A percentile compares a stretch with the other conserved stretches of the same genome.
Conservation (phyloP, 2,329 filamentous ascomycete genomes). For the Xylariomycetidae sp. region DNA sequence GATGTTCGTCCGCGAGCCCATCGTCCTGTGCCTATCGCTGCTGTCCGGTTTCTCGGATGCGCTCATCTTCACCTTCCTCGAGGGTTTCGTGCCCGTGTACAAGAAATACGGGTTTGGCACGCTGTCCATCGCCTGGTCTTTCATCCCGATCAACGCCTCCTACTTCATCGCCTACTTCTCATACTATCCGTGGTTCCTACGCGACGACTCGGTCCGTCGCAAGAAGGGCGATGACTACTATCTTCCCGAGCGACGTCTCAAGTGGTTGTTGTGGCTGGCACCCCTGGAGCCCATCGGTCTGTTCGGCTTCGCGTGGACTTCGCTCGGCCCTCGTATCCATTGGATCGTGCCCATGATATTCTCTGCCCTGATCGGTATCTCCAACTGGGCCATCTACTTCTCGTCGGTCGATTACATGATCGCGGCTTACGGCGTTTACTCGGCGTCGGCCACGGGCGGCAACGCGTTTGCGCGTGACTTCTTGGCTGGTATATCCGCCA, state of each 20-base stretch:
- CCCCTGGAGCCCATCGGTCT: constrained; percentile 52
- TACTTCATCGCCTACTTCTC: constrained; percentile 51
- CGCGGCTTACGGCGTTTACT: constrained; percentile 57
- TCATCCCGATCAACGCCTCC: constrained; percentile 25
- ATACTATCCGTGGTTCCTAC: constrained; percentile 45
- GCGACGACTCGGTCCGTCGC: constrained; percentile 15
- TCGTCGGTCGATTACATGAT: constrained; percentile 61
- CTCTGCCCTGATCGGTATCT: constrained; percentile 50
- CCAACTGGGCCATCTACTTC: constrained; percentile 56
- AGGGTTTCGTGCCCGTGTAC: constrained; percentile 45
- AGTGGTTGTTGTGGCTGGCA: constrained; percentile 35
- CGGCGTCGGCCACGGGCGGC: constrained; percentile 56
- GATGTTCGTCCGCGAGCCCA: constrained; percentile 55
- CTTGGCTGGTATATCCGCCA: constrained; percentile 52
- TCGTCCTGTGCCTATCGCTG: constrained; percentile 50
- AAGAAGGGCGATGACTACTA: constrained; percentile 34
- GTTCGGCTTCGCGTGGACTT: constrained; percentile 53
- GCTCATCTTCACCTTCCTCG: constrained; percentile 58
- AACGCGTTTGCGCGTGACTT: constrained; percentile 59
- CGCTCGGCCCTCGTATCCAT: constrained; percentile 42
- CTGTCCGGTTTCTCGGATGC: constrained; percentile 54
- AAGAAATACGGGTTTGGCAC: constrained; percentile 33
- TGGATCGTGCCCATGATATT: constrained; percentile 59
- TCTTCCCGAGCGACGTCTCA: constrained; percentile 46
- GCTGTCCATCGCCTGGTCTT: constrained; percentile 2